A percentile compares a stretch with the other conserved stretches of the same genome.
These are phyloP conservation scores for Brasenia schreberi DNA, from an alignment of 164 flowering plant genomes.

Conservation along the genomic window DNA sequence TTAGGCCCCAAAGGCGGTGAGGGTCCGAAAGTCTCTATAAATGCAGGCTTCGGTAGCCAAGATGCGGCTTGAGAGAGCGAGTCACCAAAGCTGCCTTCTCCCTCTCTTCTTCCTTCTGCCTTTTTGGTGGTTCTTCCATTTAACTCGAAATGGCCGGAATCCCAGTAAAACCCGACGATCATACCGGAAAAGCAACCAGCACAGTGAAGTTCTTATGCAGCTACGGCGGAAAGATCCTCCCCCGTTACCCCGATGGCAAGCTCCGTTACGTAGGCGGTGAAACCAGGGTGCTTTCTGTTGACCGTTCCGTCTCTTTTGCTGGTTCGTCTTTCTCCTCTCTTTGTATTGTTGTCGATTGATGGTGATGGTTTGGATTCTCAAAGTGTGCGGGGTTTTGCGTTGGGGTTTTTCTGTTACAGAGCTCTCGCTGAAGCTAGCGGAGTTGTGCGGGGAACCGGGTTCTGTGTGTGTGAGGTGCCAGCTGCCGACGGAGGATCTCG, in stretches of 20 bases:
- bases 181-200: constrained; percentile 8
- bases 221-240: constrained; percentile 87
- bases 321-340: constrained; percentile 8
- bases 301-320: constrained; percentile 56
- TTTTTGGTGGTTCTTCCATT: neutral
- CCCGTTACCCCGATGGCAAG: constrained; percentile 79
- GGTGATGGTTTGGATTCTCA: neutral
- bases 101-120: neutral
- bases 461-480: constrained; percentile 66
- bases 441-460: constrained; percentile 42
- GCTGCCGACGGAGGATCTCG: constrained; percentile 78
- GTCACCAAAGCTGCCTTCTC: neutral
- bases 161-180: constrained; percentile 8
- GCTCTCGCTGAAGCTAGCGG: constrained; percentile 52
- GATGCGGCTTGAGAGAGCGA: neutral
- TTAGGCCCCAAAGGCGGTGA: neutral
- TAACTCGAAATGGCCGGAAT: constrained; percentile 23
- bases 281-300: constrained; percentile 72
- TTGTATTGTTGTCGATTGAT: neutral
- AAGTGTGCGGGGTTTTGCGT: neutral
- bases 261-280: constrained; percentile 91
- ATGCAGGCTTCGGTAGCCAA: neutral
- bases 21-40: neutral
- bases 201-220: constrained; percentile 76
- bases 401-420: constrained; percentile 28